phyloP scores from a whole-genome alignment of 768 basidiomycete genomes.

The Boletus patriciae region DNA sequence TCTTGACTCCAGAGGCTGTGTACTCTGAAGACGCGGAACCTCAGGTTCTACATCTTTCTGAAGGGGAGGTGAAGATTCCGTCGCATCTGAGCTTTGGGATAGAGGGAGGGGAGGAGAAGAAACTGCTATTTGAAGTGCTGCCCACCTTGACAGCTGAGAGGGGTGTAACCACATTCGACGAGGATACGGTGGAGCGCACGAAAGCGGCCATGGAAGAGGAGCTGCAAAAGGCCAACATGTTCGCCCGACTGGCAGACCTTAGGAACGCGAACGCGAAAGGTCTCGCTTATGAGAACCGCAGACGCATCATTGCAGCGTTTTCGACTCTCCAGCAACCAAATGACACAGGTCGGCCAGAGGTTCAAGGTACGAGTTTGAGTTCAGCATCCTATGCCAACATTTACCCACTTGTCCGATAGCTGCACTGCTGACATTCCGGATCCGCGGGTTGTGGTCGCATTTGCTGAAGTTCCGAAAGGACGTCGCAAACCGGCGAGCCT shows the following conservation, averaged over 20 bases:
- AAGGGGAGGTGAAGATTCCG: conserved; percentile 50
- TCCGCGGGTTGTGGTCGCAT: conserved; percentile 81
- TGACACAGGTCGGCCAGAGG: conserved; percentile 83
- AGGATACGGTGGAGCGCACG: conserved; percentile 20
- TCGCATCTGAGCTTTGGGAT: conserved; percentile 64
- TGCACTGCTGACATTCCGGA: conserved; percentile 82
- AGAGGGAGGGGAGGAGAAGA: conserved; percentile 48
- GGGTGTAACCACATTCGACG: conserved; percentile 21
- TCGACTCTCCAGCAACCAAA: conserved; percentile 64
- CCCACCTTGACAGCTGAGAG: conserved; percentile 51
- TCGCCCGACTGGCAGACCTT: conserved; percentile 77
- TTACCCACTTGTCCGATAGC: conserved; percentile 44
- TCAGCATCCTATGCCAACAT: neutral
- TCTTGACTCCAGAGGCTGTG: conserved; percentile 58
- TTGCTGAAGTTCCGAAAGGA: conserved; percentile 69
- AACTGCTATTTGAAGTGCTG: conserved; percentile 64
- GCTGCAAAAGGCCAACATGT: conserved; percentile 47
- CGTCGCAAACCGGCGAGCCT: conserved; percentile 69
- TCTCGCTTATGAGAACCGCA: conserved; percentile 84
- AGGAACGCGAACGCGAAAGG: conserved; percentile 85
- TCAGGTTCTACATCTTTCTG: conserved; percentile 29
- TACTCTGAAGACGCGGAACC: conserved; percentile 19
- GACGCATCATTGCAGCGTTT: conserved; percentile 76
- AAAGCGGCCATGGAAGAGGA: conserved; percentile 36
- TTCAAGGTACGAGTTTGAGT: conserved; percentile 64